Evolutionary conservation across 108 stramenopile genomes (phyloP).

Genomic region (Nannochloropsis gaditana): DNA sequence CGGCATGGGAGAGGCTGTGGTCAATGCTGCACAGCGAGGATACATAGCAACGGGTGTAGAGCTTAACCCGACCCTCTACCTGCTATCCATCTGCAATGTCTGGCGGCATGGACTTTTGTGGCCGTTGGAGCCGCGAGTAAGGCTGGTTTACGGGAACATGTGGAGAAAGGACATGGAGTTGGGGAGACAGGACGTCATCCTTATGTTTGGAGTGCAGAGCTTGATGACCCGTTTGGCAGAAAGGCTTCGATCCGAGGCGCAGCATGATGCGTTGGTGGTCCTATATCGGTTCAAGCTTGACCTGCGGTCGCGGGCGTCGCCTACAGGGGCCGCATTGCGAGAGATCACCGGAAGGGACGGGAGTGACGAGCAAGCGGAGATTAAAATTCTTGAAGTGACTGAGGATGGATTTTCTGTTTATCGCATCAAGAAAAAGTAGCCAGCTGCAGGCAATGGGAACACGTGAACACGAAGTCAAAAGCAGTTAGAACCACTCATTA

Average conservation of each 20-base stretch:
- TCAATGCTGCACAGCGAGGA: constrained; percentile 9
- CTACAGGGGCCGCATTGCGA: neutral
- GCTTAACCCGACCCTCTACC: neutral
- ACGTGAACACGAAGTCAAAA: too few species aligned
- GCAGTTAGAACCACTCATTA: too few species aligned
- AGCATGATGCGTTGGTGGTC: neutral
- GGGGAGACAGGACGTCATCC: neutral
- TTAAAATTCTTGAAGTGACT: neutral
- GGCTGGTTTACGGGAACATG: neutral
- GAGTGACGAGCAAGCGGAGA: neutral
- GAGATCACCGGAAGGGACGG: neutral
- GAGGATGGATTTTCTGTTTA: constrained; percentile 17
- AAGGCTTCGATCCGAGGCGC: neutral
- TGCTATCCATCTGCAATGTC: neutral
- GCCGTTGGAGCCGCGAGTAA: neutral
- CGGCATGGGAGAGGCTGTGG: constrained; percentile 1
- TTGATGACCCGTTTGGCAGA: neutral
- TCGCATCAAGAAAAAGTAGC: neutral
- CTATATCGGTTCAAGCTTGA: constrained; percentile 2
- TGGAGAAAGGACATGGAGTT: neutral
- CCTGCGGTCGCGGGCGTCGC: neutral
- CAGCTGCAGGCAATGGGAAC: neutral
- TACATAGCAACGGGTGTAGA: neutral
- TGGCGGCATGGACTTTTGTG: neutral
- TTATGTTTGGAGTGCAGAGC: neutral